Base-by-base conservation (phyloP, 352 stramenopile genomes). In the Pythium coloratum region DNA sequence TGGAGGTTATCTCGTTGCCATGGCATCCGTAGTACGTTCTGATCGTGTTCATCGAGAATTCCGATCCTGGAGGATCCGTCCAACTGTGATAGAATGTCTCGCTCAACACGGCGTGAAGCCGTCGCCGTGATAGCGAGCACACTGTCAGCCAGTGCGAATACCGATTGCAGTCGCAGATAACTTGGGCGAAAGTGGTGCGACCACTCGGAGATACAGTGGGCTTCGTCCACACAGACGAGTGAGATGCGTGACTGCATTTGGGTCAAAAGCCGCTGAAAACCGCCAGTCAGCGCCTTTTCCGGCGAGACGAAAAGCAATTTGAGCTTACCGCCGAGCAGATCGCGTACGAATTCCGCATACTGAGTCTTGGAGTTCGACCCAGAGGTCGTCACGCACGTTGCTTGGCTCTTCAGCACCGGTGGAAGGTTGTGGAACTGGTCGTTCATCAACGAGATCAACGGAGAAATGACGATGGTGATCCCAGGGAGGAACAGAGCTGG, bases 191-290 rank as follows among this genome's bases (percentile, higher is more conserved):
- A 99, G 77, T 98, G 94, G 64, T 98, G 92, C 3, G 87, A 97
- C 96, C 96, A 99, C 68, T 98, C 90, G 10, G 89, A 97, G 33
- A 98, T 80, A 69, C 95, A 98, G 70, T 98, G 96, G 5, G 93
- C 94, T 82, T 99, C 96, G 64, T 99, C 96, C 14, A 99, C 86
- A 54, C 89, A 97, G 1, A 98, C 86, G 16, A 98, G 82, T 26
- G 81, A 88, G 24, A 95, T 57, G 3, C 81, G 74, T 34, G 76
- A 63, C 3, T 72, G 70, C 5, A 86, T 77, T 44, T 82, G 67
- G 2, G 59, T 59, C 18, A 95, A 58, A 18, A 95, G 64, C n/a
- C 76, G 55, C 61, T 90, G 82, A 64, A 98, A 97, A 1, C 89
- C 86, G 3, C 81, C 78, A 16, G 86, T 90, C 28, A 96, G 72